These are phyloP conservation scores for Calocera cornea DNA, from an alignment of 768 basidiomycete species.

Conservation along the genomic window DNA sequence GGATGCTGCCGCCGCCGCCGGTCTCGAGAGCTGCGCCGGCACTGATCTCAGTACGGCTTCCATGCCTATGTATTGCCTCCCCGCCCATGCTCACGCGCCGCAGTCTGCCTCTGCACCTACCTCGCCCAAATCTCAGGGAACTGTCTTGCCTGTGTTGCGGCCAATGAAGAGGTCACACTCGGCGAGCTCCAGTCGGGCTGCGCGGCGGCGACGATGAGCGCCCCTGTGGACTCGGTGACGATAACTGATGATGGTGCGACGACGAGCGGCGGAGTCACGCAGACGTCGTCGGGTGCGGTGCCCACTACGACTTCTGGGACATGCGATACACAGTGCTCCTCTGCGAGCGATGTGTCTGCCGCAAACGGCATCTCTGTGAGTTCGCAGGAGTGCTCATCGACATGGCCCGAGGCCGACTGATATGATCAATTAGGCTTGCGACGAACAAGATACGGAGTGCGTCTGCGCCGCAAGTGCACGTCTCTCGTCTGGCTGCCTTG, in stretches of 20 bases:
- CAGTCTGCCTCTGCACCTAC: background rate
- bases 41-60: background rate
- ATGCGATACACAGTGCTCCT: background rate
- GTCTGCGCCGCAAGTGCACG: background rate
- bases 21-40: background rate
- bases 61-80: background rate
- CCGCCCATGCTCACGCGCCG: background rate
- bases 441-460: background rate
- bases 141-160: background rate
- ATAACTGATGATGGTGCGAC: background rate
- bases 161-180: background rate
- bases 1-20: background rate
- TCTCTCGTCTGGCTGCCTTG: background rate
- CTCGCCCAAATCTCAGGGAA: background rate
- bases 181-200: background rate
- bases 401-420: background rate
- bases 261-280: background rate
- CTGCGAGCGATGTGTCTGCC: background rate
- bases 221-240: background rate
- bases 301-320: background rate
- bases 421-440: background rate
- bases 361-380: background rate
- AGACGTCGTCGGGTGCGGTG: background rate
- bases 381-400: background rate
- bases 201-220: background rate